Evolutionary conservation across 2,329 filamentous ascomycete genomes (phyloP).

Genomic region (Claviceps africana): DNA sequence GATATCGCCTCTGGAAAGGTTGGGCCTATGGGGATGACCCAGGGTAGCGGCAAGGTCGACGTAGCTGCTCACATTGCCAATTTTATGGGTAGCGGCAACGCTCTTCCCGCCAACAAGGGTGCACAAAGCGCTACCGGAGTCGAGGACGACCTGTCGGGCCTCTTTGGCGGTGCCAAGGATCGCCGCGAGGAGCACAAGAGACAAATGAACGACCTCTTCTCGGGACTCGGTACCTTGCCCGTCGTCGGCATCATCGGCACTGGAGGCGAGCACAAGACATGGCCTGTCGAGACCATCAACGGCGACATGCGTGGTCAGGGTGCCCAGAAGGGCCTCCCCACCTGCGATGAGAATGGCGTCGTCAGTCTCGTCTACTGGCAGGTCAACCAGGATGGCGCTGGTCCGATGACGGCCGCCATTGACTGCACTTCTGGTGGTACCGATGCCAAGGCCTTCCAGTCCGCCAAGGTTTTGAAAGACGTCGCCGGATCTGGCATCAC

Average conservation of each 20-base stretch:
- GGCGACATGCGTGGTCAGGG: slow-evolving; percentile 1
- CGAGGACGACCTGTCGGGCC: slow-evolving; percentile 26
- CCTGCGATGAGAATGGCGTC: neutral
- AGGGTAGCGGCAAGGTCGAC: slow-evolving; percentile 3
- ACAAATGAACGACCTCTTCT: slow-evolving; percentile 18
- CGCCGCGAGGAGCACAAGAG: slow-evolving; percentile 12
- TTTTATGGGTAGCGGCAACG: slow-evolving; percentile 3
- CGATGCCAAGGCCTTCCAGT: slow-evolving; percentile 1
- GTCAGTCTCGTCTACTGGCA: slow-evolving; percentile 2
- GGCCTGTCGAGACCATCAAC: neutral
- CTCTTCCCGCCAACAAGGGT: neutral
- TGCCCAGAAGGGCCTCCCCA: slow-evolving; percentile 1
- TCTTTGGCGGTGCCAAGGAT: slow-evolving; percentile 7
- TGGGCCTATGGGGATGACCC: slow-evolving; percentile 3
- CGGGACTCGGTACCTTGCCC: neutral
- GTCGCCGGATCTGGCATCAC: slow-evolving; percentile 1
- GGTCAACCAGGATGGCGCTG: slow-evolving; percentile 4
- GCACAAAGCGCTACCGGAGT: slow-evolving; percentile 19
- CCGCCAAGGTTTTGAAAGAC: neutral
- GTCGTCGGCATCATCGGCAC: neutral
- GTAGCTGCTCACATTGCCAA: slow-evolving; percentile 3
- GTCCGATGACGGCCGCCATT: slow-evolving; percentile 1
- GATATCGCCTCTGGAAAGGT: slow-evolving; percentile 4
- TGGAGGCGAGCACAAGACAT: neutral
- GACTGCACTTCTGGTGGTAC: slow-evolving; percentile 2